phyloP scores from a whole-genome alignment of 2,329 filamentous ascomycete genomes.

The Penicillium carneum region DNA sequence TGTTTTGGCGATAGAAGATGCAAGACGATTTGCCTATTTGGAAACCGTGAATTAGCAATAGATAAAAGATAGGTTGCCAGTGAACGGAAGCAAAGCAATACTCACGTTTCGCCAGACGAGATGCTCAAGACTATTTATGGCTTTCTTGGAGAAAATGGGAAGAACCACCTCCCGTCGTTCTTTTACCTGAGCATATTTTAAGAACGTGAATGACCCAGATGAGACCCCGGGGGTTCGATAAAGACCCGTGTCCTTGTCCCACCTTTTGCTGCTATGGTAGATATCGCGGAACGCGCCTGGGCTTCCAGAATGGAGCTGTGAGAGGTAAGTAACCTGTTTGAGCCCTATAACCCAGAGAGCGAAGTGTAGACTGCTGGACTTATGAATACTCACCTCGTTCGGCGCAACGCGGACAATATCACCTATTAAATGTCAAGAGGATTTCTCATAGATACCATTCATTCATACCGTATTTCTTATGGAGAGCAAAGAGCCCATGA shows the following conservation, averaged over 20 bases:
- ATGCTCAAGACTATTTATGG: conserved; percentile 19
- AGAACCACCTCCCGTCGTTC: conserved; percentile 22
- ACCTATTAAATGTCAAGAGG: neutral
- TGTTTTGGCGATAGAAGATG: neutral
- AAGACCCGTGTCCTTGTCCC: conserved; percentile 23
- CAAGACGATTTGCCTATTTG: conserved; percentile 1
- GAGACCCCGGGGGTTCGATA: conserved; percentile 21
- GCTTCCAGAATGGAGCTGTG: conserved; percentile 21
- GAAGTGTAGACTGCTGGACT: neutral
- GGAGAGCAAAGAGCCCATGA: conserved; percentile 7
- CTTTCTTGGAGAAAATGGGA: conserved; percentile 23
- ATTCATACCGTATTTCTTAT: conserved; percentile 5
- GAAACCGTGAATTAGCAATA: neutral
- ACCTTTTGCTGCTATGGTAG: conserved; percentile 22
- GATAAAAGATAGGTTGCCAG: neutral
- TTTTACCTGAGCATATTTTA: conserved; percentile 23
- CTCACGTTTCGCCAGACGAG: conserved; percentile 23
- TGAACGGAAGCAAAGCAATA: neutral
- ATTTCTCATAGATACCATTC: neutral
- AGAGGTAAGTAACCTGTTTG: neutral
- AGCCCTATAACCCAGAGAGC: neutral
- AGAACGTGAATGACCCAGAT: conserved; percentile 19
- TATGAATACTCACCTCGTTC: neutral
- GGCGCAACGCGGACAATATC: conserved; percentile 10
- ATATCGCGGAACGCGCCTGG: conserved; percentile 22